Conservation (phyloP, 441 rosid genomes). For the Euphorbia corollata region DNA sequence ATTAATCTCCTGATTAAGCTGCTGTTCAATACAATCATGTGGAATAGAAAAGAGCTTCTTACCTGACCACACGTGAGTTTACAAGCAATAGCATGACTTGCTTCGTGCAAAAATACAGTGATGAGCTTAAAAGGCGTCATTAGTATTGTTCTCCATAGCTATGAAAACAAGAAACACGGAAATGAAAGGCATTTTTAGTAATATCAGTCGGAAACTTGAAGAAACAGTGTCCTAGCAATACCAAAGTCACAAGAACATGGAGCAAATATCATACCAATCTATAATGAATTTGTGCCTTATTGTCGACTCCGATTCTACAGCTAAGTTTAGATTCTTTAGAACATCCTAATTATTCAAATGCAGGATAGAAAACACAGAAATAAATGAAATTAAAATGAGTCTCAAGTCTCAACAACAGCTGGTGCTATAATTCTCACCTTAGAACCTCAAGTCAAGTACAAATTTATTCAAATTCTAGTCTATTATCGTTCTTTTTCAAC, state of each 20-base stretch:
- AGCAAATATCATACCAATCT: neutral
- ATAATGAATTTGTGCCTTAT: neutral
- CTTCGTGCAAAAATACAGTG: conserved; percentile 86
- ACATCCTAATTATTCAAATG: neutral
- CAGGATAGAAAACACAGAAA: neutral
- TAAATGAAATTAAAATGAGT: neutral
- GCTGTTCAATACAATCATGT: neutral
- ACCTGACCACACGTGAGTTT: conserved; percentile 90
- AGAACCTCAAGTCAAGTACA: neutral
- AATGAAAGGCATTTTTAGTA: neutral
- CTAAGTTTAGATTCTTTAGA: neutral
- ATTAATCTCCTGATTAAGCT: neutral
- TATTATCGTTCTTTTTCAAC: neutral
- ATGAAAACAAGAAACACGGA: conserved; percentile 13
- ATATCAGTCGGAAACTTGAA: conserved; percentile 4
- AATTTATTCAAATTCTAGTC: neutral
- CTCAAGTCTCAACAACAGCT: neutral
- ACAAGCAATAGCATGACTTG: conserved; percentile 91
- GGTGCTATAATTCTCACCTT: neutral
- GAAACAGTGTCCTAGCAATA: neutral
- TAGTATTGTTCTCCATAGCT: conserved; percentile 86
- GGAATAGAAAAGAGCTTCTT: conserved; percentile 32
- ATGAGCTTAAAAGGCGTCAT: conserved; percentile 88
- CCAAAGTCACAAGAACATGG: neutral
- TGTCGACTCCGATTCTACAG: neutral